Base-by-base conservation (phyloP, 164 flowering plant genomes). In the Tinospora cordifolia region DNA sequence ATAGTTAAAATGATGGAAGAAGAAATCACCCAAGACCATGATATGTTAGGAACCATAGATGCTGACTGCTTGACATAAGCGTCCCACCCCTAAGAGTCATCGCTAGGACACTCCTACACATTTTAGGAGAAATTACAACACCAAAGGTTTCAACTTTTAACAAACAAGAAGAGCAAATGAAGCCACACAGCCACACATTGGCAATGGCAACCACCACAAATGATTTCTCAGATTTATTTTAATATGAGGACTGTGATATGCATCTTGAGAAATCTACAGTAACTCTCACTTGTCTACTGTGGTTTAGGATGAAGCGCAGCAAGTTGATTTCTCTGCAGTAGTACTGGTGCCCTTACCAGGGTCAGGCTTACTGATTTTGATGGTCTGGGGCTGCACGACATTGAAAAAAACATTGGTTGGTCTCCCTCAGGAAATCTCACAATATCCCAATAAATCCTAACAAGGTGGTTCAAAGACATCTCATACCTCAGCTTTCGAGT, bases 291-390 rank as follows among this genome's bases (percentile, higher is more conserved):
- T 63, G 71, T 34, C 69, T 34, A 11, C 5, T 21, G 11, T 21
- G 36, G 12, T 69, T 54, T 8, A 69, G 25, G 71, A 30, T 30
- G 3, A 69, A 58, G 66, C 73, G 60, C 87, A 84, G 74, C 87
- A 84, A 63, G 83, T 77, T 49, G 87, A 84, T 74, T 79, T 84
- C 70, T 72, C 80, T 34, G 79, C 74, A 74, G 84, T 73, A 25
- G 78, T 65, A 36, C 74, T 58, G 15, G 82, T 58, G 24, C 80
- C 77, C 22, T 65, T 76, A n/a, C 75, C 63, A 13, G 76, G 51
- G 22, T 84, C 87, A 8, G 82, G 79, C 71, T 82, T 80, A 62
- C 80, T 81, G 75, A 84, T 81, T 69, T 77, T 84, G 75, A 84
- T 79, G 69, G 84, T 81, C 49, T 70, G 81, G 65, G 87, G 81